Percentiles rank a stretch among this genome's conserved stretches.
Conservation (phyloP, 75 land plant genomes). For the Isoetes taiwanensis region DNA sequence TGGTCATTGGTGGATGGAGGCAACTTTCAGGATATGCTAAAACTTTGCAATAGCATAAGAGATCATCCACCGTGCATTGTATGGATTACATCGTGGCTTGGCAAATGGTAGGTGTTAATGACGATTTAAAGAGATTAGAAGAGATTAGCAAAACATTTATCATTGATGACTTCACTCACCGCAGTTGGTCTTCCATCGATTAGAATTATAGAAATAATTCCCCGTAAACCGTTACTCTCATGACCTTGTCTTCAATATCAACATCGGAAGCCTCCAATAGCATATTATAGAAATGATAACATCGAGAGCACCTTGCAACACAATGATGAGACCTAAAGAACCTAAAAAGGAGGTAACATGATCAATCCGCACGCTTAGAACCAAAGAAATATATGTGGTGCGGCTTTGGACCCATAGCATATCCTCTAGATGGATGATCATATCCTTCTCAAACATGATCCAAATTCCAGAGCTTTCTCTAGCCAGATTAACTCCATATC, state of each 20-base stretch:
- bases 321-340: background rate
- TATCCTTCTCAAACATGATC: background rate
- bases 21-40: too few species aligned
- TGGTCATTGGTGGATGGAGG: too few species aligned
- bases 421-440: background rate
- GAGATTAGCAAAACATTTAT: background rate
- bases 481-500: background rate
- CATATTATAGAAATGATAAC: conserved; percentile 1
- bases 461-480: background rate
- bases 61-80: too few species aligned
- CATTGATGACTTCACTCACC: too few species aligned
- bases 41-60: too few species aligned
- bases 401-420: conserved; percentile 1
- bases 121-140: too few species aligned
- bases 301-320: background rate
- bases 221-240: conserved; percentile 7
- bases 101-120: too few species aligned
- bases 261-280: background rate
- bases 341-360: background rate
- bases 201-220: background rate
- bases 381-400: background rate
- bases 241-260: background rate
- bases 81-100: too few species aligned
- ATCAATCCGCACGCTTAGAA: background rate
- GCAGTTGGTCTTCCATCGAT: background rate